Evolutionary conservation across 2,329 filamentous ascomycete genomes (phyloP), one percentile per base, ranked within the genome.

Genomic region (Scedosporium apiospermum): DNA sequence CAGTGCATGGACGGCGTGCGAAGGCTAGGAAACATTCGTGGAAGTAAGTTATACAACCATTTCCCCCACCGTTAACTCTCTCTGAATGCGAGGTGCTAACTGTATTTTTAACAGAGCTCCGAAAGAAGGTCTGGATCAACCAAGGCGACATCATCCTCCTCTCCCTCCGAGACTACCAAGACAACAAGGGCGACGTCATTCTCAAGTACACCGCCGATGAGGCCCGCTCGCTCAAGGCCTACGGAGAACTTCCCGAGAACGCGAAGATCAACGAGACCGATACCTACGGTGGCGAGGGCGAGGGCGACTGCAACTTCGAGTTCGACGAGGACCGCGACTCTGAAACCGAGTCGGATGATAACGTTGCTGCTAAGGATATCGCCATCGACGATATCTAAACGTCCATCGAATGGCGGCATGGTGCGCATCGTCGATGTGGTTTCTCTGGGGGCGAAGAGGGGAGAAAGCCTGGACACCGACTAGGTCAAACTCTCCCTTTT

Each of bases 261-360:
- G 95, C 95, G 76, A 98, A 98, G 89, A 99, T 99, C 86, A 99
- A 99, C 86, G 95, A 99, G 86, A 96, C 92, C 67, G 95, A 98
- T 78, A 96, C 91, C 58, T 96, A 89, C 73, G 86, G 91, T 72
- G 90, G 93, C 77, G 90, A 93, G 76, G 93, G 92, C 77, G 89
- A 96, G 76, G 93, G 95, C 77, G 91, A 96, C 73, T 91, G 90
- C 80, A 95, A 95, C 79, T 96, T 99, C 82, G 95, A 98, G 81
- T 98, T 98, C 82, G 95, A 96, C 80, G 93, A 98, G 77, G 93
- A 96, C 77, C 82, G 88, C 68, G 88, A 90, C 72, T 84, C 81
- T 60, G 75, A 84, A 23, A 73, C 74, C 49, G 83, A 83, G 38
- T 81, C 80, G 61, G 82, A 78, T 61, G 79, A 73, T 58, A 80